phyloP scores from a whole-genome alignment of 306 rosid species.

The Ceratonia siliqua region DNA sequence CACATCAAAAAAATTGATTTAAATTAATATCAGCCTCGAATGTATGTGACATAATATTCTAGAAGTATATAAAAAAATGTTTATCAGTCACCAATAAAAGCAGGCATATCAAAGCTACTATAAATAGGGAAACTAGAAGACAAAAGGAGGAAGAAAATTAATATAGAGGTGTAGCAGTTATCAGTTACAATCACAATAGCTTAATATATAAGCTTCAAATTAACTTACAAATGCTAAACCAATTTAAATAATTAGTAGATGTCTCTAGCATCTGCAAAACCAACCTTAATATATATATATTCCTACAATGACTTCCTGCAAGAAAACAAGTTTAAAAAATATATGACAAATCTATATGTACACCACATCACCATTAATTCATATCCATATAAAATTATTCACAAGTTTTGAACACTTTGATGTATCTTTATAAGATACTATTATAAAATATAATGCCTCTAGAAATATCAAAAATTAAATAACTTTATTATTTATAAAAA shows the following conservation, averaged over 20 bases:
- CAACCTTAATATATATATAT: background rate
- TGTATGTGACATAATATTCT: no score
- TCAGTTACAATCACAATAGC: background rate
- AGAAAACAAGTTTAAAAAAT: background rate
- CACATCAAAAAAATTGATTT: background rate
- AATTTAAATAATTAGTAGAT: no score
- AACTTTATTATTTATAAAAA: no score
- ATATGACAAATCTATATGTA: background rate
- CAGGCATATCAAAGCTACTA: background rate
- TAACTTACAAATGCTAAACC: background rate
- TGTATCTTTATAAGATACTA: no score
- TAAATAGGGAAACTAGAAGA: slow-evolving; percentile 2
- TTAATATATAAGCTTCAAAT: background rate
- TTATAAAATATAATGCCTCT: no score
- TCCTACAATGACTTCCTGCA: background rate
- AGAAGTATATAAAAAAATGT: no score
- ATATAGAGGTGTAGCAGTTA: background rate
- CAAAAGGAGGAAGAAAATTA: background rate
- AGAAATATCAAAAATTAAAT: no score
- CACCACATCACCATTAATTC: slow-evolving; percentile 27
- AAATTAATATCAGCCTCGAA: no score
- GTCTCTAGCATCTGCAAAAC: background rate
- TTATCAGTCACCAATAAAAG: no score
- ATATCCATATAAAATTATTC: no score
- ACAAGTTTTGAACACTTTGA: no score